Base-by-base conservation (phyloP, 176 grass and related monocot genomes). In the Triticum monococcum region DNA sequence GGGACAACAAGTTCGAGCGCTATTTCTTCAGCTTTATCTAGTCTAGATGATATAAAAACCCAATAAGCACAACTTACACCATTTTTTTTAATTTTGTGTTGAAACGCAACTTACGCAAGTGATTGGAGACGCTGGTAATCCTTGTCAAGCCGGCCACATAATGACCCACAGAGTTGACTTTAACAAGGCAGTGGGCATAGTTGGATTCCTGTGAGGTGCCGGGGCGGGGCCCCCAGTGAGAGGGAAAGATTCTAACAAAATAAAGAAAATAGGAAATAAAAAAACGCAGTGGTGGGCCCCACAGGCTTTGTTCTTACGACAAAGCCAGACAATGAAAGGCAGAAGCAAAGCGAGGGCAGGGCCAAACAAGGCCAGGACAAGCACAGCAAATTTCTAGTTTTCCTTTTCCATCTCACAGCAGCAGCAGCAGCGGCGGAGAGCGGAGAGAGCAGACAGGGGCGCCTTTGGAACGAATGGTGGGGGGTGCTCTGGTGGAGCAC, bases 191-290 rank as follows among this genome's bases (percentile, higher is more conserved):
- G 65, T 31, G 59, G 84, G 69, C 22, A 83, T 79, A 78, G 81
- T 85, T 76, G 87, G 91, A 93, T 88, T 89, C 89, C 87, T 87
- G 80, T 67, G 73, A 26, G 87, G 77, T 68, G 80, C 72, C 87
- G 91, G 89, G 57, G 0, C 87, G 91, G 89, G 57, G 0, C 81
- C 86, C 77, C 16, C 66, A 36, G 79, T 72, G 84, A 93, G 89
- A 87, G 91, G 81, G 93, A 95, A 96, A 96, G 89, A 91, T 96
- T 96, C 91, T 89, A 88, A 63, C 12, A 89, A 87, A 88, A 62
- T 88, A 81, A 85, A 85, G 5, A 85, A 90, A 79, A 68, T 48
- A 3, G 37, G 33, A 17, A 86, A 68, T 85, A 57, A 22, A 59
- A 22, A 59, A 59, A 7, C 54, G 83, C 33, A 61, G 23, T 18